A percentile compares a stretch with the other conserved stretches of the same genome.
Conservation (phyloP, 1,139 yeast species). For the Candida glucosophila region DNA sequence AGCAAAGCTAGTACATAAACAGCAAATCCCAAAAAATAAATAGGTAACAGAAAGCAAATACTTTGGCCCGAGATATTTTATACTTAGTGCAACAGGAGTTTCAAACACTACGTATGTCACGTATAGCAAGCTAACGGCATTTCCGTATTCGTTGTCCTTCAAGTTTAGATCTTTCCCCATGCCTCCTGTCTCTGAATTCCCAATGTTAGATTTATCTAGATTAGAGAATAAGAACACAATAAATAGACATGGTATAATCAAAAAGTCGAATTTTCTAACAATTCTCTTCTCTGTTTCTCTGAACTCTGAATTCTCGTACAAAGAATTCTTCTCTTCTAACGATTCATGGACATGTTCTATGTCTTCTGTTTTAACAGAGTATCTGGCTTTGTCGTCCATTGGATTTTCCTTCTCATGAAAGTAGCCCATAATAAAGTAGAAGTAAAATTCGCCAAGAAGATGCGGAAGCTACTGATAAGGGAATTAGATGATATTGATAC, state of each 20-base stretch:
- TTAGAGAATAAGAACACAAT: slow-evolving; percentile 28
- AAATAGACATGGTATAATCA: slow-evolving; percentile 25
- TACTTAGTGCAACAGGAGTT: slow-evolving; percentile 10
- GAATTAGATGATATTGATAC: not conserved
- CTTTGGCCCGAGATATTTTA: slow-evolving; percentile 9
- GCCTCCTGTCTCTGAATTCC: slow-evolving; percentile 17
- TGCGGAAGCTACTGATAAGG: too few relatives aligned
- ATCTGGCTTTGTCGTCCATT: too few relatives aligned
- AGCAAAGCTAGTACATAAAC: slow-evolving; percentile 6
- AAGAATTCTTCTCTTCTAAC: too few relatives aligned
- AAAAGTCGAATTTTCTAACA: slow-evolving; percentile 1
- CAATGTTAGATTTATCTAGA: slow-evolving; percentile 16
- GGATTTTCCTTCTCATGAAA: too few relatives aligned
- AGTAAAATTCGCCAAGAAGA: too few relatives aligned
- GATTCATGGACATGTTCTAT: too few relatives aligned
- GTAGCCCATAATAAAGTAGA: too few relatives aligned
- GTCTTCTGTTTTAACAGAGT: too few relatives aligned
- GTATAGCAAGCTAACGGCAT: slow-evolving; percentile 12
- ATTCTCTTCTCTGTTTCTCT: slow-evolving; percentile 1
- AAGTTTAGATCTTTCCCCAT: slow-evolving; percentile 10
- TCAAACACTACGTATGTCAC: slow-evolving; percentile 13
- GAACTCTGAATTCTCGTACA: too few relatives aligned
- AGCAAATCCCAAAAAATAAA: slow-evolving; percentile 8
- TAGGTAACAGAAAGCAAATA: slow-evolving; percentile 11
- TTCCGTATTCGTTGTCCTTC: slow-evolving; percentile 10